Base-by-base conservation (phyloP, 2,329 filamentous ascomycete species). In the Colletotrichum siamense region DNA sequence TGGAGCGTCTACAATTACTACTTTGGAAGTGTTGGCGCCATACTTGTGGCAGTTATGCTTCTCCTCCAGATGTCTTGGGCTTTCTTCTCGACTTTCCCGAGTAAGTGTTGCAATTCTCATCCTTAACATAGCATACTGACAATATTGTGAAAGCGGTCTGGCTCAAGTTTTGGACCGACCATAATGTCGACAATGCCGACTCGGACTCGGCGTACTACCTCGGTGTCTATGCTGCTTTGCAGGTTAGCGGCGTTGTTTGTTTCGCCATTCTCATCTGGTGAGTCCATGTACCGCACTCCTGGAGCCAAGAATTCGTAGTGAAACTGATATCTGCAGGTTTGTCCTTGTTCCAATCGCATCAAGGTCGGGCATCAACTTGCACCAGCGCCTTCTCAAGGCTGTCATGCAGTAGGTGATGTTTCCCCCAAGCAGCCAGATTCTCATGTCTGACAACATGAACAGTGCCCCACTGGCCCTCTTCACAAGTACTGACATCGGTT, bases 161-260 rank as follows among this genome's bases (percentile, higher is more conserved):
- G 82, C 62, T 83, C 22, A 81, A 82, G 66, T 82, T 80, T 77
- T 83, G 81, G 82, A 78, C 81, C 7, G 79, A 79, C 34, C 75
- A 69, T 10, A 79, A 79, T 18, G 67, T 76, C 16, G 52, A 68
- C 6, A 34, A 65, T 2, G 57, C 74, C 18, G 76, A 72, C 5
- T 52, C 72, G 13, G 71, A 63, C 6, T 68, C 78, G 5, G 80
- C 78, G 7, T 79, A 80, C 52, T 81, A 80, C 39, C 77, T 81
- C 3, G 80, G 79, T 2, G 71, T 81, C 12, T 81, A 79, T 26
- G 74, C 75, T 22, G 68, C 75, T 24, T 49, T 77, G 24, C 75
- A 77, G 13, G 9, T 64, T 4, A 34, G 67, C 3, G 75, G 73
- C 10, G 36, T 77, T 12, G 10, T 77, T 8, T 76, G 65, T 34